A percentile compares a stretch with the other conserved stretches of the same genome.
phyloP scores from a whole-genome alignment of 805 yeast genomes.

The Metschnikowia borealis region DNA sequence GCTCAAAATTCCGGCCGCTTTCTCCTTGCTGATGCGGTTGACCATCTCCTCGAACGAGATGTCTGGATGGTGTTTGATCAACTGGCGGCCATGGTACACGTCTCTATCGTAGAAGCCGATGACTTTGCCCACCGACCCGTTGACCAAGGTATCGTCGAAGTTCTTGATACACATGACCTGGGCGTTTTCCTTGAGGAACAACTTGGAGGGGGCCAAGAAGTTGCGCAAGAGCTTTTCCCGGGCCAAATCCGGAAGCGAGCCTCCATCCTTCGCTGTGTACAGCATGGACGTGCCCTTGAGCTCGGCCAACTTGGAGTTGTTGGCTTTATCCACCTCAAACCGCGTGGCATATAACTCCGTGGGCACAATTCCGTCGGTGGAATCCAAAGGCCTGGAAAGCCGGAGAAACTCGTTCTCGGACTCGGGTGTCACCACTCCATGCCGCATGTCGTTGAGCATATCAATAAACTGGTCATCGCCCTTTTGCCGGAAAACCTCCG shows the following conservation, averaged over 20 bases:
- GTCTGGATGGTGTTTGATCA: slow-evolving; percentile 19
- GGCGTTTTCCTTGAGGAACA: slow-evolving; percentile 67
- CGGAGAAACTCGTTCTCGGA: slow-evolving; percentile 46
- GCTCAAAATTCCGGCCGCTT: slow-evolving; percentile 8
- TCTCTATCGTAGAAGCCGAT: slow-evolving; percentile 48
- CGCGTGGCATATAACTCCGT: slow-evolving; percentile 89
- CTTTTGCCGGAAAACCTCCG: slow-evolving; percentile 82
- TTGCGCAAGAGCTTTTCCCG: slow-evolving; percentile 11
- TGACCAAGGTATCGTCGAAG: slow-evolving; percentile 68
- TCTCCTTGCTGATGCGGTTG: slow-evolving; percentile 10
- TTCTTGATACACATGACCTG: slow-evolving; percentile 95
- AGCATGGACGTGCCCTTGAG: slow-evolving; percentile 45
- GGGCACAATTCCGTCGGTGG: slow-evolving; percentile 77
- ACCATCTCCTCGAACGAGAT: slow-evolving; percentile 19
- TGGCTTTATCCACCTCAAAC: slow-evolving; percentile 77
- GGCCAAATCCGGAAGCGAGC: slow-evolving; percentile 26
- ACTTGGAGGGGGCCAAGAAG: slow-evolving; percentile 16
- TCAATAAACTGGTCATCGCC: slow-evolving; percentile 73
- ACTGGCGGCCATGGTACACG: slow-evolving; percentile 29
- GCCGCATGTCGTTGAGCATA: slow-evolving; percentile 76
- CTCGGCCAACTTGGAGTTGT: slow-evolving; percentile 35
- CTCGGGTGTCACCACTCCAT: slow-evolving; percentile 56
- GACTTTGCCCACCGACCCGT: slow-evolving; percentile 86
- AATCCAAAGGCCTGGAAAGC: slow-evolving; percentile 54
- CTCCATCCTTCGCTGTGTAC: slow-evolving; percentile 42